phyloP scores from a whole-genome alignment of 805 yeast genomes.

The Lipomyces spencermartinsiae region DNA sequence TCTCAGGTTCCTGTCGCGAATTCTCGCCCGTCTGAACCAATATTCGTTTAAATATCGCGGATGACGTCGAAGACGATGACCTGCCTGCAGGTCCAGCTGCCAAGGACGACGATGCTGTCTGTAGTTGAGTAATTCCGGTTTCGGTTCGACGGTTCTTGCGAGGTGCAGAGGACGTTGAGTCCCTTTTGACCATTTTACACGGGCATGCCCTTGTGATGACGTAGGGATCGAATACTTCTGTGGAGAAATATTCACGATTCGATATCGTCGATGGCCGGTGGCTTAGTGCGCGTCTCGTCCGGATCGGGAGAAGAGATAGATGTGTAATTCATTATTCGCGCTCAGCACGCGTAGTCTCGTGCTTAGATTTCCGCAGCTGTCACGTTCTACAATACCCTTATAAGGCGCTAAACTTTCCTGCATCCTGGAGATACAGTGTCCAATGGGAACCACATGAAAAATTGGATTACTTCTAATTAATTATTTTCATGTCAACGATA shows the following conservation, averaged over 20 bases:
- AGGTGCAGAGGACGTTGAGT: not conserved
- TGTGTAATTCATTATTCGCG: not conserved
- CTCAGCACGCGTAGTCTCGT: not conserved
- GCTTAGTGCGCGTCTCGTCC: not conserved
- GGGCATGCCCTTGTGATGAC: not conserved
- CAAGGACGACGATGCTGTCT: not conserved
- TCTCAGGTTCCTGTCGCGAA: constrained; percentile 28
- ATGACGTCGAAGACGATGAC: not conserved
- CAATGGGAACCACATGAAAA: no score
- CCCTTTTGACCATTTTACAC: not conserved
- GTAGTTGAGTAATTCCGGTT: not conserved
- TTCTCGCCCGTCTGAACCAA: not conserved
- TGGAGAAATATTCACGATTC: not conserved
- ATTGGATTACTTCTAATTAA: no score
- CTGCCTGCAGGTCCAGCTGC: not conserved
- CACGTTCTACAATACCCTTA: no score
- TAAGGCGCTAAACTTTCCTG: not conserved
- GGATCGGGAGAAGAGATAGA: not conserved
- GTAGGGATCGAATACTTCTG: not conserved
- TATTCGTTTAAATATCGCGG: constrained; percentile 1
- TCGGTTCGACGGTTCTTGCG: not conserved
- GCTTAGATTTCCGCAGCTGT: not conserved
- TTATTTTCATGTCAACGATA: not conserved
- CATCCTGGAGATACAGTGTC: no score
- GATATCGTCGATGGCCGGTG: not conserved